Conservation (phyloP, 1,284 basidiomycete species). For the Ganoderma meredithae region DNA sequence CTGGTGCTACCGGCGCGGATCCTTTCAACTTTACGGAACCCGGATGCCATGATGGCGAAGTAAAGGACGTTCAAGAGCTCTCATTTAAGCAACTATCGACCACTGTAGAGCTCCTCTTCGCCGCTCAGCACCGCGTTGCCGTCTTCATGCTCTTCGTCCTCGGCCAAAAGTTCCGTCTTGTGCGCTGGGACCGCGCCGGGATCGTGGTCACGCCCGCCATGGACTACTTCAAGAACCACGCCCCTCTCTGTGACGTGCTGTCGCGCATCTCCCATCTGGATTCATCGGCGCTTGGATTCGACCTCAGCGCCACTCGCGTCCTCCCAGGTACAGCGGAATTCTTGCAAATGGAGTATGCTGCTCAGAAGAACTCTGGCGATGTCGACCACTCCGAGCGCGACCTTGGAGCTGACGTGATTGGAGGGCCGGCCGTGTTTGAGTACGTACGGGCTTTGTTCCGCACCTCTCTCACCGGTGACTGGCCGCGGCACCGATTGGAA, state of each 20-base stretch:
- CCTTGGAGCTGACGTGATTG: not conserved
- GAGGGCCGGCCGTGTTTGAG: not conserved
- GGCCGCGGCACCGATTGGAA: constrained; percentile 9
- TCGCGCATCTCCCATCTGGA: constrained; percentile 4
- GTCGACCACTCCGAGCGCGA: constrained; percentile 6
- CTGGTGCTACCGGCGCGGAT: not conserved
- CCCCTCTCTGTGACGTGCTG: constrained; percentile 10
- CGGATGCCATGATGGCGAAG: not conserved
- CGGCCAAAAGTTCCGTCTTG: constrained; percentile 11
- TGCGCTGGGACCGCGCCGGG: constrained; percentile 22
- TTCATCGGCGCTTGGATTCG: constrained; percentile 13
- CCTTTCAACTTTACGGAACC: not conserved
- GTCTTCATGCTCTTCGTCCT: constrained; percentile 17
- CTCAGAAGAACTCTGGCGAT: not conserved
- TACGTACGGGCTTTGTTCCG: constrained; percentile 3
- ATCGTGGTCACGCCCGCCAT: constrained; percentile 8
- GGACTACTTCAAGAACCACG: constrained; percentile 16
- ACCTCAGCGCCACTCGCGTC: constrained; percentile 16
- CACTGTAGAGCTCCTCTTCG: constrained; percentile 7
- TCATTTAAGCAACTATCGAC: not conserved
- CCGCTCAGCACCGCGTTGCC: constrained; percentile 17
- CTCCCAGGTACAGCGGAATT: not conserved
- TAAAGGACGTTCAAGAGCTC: not conserved
- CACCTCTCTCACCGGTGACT: not conserved
- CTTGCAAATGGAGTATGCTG: not conserved